Base-by-base conservation (phyloP, 208 protist genomes). In the Leishmania tarentolae region DNA sequence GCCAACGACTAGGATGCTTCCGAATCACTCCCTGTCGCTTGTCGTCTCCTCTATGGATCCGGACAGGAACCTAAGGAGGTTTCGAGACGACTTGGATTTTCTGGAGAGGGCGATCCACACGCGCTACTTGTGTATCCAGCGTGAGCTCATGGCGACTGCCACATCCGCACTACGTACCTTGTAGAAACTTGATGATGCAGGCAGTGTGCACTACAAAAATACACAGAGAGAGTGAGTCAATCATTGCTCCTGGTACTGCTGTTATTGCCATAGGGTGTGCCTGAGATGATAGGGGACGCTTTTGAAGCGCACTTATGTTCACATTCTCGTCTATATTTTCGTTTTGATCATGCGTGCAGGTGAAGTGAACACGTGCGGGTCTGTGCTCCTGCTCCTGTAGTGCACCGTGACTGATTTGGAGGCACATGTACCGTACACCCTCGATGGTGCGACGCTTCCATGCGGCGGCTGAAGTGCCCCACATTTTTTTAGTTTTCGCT, bases 41-140 rank as follows among this genome's bases (percentile, higher is more conserved):
- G 78, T 86, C 17, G 78, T 69, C 0, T 77, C 82, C 3, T 31
- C 53, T 28, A 71, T 44, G 3, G 52, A 76, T 15, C 66, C 50
- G 8, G 71, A 50, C 44, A 47, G 71, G 37, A 47, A 42, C 21
- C 65, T 79, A 28, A 13, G 42, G 46, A 24, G 35, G 3, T 35
- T 86, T 3, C 76, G 50, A 57, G 35, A 63, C 28, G 63, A 80
- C n/a, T 8, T 84, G 11, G 52, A 76, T 1, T 52, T 50, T 9
- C 46, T 79, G 2, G 74, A 86, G 68, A 13, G 75, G 42, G 17
- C 73, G 24, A 35, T 86, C 1, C 73, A 73, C 17, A n/a, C 63
- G 17, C 66, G 63, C 46, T 86, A 73, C 75, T 63, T 74, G 8
- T 78, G 78, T 15, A 53, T 86, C 53, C 40, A 82, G 73, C 66